phyloP scores from a whole-genome alignment of 176 grass and related monocot species.

The Oryza glumipatula region DNA sequence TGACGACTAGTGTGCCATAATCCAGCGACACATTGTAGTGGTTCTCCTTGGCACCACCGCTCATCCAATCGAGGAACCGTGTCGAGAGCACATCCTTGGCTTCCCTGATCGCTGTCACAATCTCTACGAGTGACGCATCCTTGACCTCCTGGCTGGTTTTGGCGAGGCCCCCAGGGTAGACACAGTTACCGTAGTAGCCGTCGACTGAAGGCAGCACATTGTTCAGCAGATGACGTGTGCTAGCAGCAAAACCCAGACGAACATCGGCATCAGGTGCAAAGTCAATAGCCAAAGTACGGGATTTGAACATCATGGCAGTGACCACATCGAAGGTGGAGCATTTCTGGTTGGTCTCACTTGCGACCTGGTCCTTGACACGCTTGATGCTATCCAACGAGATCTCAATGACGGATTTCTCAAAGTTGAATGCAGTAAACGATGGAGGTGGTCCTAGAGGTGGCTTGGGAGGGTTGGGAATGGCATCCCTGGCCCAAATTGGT shows the following conservation, averaged over 20 bases:
- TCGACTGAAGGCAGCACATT: constrained; percentile 53
- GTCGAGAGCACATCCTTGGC: constrained; percentile 51
- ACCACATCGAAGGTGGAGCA: constrained; percentile 79
- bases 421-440: constrained; percentile 48
- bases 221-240: constrained; percentile 66
- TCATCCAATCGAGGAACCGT: constrained; percentile 64
- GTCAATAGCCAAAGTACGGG: constrained; percentile 51
- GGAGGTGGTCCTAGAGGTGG: constrained; percentile 42
- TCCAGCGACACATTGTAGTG: constrained; percentile 61
- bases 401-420: constrained; percentile 59
- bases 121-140: constrained; percentile 38
- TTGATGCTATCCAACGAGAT: constrained; percentile 69
- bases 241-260: constrained; percentile 54
- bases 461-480: constrained; percentile 61
- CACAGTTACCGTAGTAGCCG: constrained; percentile 77
- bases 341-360: constrained; percentile 52
- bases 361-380: constrained; percentile 44
- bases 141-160: constrained; percentile 51
- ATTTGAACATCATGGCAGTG: constrained; percentile 70
- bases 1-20: constrained; percentile 66
- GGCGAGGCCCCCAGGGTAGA: constrained; percentile 54
- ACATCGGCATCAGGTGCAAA: constrained; percentile 38
- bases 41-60: constrained; percentile 37
- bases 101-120: constrained; percentile 51
- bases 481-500: constrained; percentile 64